Percentiles rank a stretch among this genome's conserved stretches.
phyloP scores from a whole-genome alignment of 2,329 filamentous ascomycete genomes.

The Aspergillus intermedius region DNA sequence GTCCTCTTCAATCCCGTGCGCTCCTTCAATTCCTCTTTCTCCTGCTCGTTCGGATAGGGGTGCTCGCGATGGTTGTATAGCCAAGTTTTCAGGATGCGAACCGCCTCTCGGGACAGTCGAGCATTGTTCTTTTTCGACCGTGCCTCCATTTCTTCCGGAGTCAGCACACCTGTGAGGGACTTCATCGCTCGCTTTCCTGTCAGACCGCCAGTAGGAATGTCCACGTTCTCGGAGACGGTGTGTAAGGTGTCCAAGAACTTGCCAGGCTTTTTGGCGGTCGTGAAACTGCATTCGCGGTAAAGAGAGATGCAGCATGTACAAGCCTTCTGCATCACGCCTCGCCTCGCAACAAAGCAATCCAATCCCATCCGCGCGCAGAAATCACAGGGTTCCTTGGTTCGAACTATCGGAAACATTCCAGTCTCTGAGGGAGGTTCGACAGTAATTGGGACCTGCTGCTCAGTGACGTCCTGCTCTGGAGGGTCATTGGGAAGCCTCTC shows the following conservation, averaged over 20 bases:
- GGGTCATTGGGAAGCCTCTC: slow-evolving; percentile 29
- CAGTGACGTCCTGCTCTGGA: slow-evolving; percentile 11
- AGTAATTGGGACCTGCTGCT: slow-evolving; percentile 9
- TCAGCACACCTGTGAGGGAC: slow-evolving; percentile 31
- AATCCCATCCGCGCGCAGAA: slow-evolving; percentile 42
- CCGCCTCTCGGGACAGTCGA: slow-evolving; percentile 72
- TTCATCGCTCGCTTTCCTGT: slow-evolving; percentile 38
- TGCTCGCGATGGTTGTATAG: slow-evolving; percentile 70
- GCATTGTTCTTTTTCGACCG: slow-evolving; percentile 59
- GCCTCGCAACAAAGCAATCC: slow-evolving; percentile 41
- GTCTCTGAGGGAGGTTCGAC: slow-evolving; percentile 18
- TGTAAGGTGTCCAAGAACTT: slow-evolving; percentile 41
- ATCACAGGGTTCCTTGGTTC: slow-evolving; percentile 40
- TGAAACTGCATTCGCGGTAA: slow-evolving; percentile 44
- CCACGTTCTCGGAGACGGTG: slow-evolving; percentile 38
- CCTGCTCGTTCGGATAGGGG: slow-evolving; percentile 81
- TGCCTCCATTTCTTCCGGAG: slow-evolving; percentile 32
- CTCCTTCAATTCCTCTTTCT: slow-evolving; percentile 71
- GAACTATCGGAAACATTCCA: slow-evolving; percentile 38
- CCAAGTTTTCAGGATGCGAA: slow-evolving; percentile 79
- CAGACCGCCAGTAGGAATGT: slow-evolving; percentile 31
- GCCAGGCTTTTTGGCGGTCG: slow-evolving; percentile 34
- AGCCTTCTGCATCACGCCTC: slow-evolving; percentile 38
- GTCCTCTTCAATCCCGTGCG: slow-evolving; percentile 74
- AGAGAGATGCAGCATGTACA: slow-evolving; percentile 45